These are phyloP conservation scores for Raphanus raphanistrum DNA, from an alignment of 345 rosid species.

Conservation along the genomic window DNA sequence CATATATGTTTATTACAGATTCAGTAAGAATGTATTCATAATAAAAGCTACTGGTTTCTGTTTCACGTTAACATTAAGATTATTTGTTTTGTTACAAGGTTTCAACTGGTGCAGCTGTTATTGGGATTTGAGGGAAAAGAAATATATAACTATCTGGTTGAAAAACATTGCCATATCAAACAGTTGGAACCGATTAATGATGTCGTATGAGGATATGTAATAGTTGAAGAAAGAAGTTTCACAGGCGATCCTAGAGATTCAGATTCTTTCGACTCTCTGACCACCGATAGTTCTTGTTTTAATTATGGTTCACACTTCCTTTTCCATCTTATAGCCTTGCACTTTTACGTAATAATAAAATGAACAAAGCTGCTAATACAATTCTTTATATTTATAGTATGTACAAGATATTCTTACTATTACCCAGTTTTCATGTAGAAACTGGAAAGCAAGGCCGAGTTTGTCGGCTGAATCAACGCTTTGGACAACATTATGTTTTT, in stretches of 20 bases:
- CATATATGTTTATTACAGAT: not conserved
- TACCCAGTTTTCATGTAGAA: not conserved
- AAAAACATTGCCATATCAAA: slow-evolving; percentile 4
- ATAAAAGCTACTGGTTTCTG: not conserved
- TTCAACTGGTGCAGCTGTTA: not conserved
- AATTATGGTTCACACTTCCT: not conserved
- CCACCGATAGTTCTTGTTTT: not conserved
- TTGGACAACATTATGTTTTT: not conserved
- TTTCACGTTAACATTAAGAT: not conserved
- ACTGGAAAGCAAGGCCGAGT: slow-evolving; percentile 28
- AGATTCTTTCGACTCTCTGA: slow-evolving; percentile 24
- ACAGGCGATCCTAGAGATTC: slow-evolving; percentile 21
- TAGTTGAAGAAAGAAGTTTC: slow-evolving; percentile 16
- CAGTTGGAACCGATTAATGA: not conserved
- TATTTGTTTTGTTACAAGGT: not conserved
- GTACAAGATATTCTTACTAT: not conserved
- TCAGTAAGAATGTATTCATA: not conserved
- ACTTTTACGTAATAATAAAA: not conserved
- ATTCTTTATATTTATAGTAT: not conserved
- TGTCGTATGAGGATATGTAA: not conserved
- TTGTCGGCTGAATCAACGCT: slow-evolving; percentile 35
- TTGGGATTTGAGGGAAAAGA: not conserved
- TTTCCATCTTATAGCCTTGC: not conserved
- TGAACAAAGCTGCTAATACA: slow-evolving; percentile 13
- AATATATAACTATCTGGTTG: not conserved